These are phyloP conservation scores for Debaryomycetaceae sp. DNA, from an alignment of 1,139 yeast species.

Conservation along the genomic window DNA sequence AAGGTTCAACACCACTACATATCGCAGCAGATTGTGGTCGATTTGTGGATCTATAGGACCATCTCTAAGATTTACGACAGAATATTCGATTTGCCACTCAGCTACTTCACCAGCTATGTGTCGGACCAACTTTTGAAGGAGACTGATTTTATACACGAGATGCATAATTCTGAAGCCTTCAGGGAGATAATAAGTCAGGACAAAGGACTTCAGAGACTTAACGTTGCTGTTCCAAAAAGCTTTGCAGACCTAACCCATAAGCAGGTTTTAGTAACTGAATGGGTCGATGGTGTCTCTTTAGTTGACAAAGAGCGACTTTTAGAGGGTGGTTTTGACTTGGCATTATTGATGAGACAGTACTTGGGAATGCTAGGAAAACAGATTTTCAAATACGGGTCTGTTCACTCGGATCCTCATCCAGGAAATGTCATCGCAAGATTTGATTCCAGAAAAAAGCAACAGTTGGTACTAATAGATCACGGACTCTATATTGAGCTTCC, in stretches of 20 bases:
- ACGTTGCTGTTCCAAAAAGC: constrained; percentile 48
- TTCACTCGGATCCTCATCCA: constrained; percentile 84
- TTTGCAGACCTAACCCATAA: constrained; percentile 44
- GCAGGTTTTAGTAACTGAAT: constrained; percentile 62
- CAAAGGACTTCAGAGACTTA: constrained; percentile 15
- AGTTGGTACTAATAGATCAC: constrained; percentile 70
- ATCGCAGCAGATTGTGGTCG: constrained; percentile 53
- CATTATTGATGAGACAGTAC: constrained; percentile 49
- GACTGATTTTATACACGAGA: constrained; percentile 58
- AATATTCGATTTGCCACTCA: constrained; percentile 63
- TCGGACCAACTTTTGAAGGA: constrained; percentile 58
- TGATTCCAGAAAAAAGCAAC: constrained; percentile 40
- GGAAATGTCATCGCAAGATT: constrained; percentile 65
- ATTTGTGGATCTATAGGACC: constrained; percentile 53
- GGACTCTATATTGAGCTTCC: constrained; percentile 63
- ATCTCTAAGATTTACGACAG: constrained; percentile 54
- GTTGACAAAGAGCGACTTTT: constrained; percentile 43
- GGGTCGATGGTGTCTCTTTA: constrained; percentile 71
- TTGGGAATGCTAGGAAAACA: constrained; percentile 60
- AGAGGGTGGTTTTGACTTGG: constrained; percentile 38
- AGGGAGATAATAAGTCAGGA: constrained; percentile 21
- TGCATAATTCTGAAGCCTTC: constrained; percentile 43
- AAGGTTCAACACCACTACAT: constrained; percentile 68
- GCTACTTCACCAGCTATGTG: constrained; percentile 54
- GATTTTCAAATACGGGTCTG: constrained; percentile 70